Evolutionary conservation across 2,329 filamentous ascomycete species (phyloP).

Genomic region (Hortaea werneckii): DNA sequence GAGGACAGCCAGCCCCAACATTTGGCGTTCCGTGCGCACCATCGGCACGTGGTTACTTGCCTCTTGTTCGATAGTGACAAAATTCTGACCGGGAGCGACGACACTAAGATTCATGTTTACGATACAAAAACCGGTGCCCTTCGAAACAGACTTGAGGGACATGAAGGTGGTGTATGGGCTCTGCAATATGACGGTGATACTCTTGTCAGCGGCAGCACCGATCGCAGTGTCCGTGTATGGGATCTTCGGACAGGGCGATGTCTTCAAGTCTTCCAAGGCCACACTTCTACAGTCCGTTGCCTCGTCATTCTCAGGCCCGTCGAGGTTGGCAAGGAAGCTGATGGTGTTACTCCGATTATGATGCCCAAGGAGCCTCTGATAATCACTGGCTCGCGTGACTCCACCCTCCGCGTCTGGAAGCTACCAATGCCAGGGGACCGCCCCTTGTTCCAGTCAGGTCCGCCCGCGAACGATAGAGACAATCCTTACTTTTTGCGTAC

Average conservation of each 20-base stretch:
- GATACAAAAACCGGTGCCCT: constrained; percentile 89
- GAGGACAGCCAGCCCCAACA: constrained; percentile 73
- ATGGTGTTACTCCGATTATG: constrained; percentile 63
- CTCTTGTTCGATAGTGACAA: constrained; percentile 97
- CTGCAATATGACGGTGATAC: constrained; percentile 93
- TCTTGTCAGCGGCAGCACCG: constrained; percentile 89
- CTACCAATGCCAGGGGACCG: constrained; percentile 71
- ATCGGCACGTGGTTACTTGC: constrained; percentile 92
- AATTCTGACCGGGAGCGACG: constrained; percentile 93
- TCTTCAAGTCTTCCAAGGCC: constrained; percentile 92
- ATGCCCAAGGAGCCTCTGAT: constrained; percentile 92
- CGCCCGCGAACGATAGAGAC: constrained; percentile 62
- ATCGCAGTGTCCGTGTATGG: constrained; percentile 98
- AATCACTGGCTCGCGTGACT: constrained; percentile 93
- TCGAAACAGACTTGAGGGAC: constrained; percentile 73
- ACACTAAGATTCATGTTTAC: constrained; percentile 95
- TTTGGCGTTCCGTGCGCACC: constrained; percentile 91
- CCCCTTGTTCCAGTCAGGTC: constrained; percentile 67
- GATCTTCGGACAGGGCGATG: constrained; percentile 89
- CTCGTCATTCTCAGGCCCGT: constrained; percentile 87
- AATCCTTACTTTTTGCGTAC: constrained; percentile 93
- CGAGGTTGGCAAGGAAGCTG: constrained; percentile 58
- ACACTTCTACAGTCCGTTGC: constrained; percentile 94
- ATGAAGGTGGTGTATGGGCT: constrained; percentile 96
- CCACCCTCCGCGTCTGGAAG: constrained; percentile 87